A percentile compares a stretch with the other conserved stretches of the same genome.
Conservation (phyloP, 2,329 filamentous ascomycete genomes). For the Phoma sp. region DNA sequence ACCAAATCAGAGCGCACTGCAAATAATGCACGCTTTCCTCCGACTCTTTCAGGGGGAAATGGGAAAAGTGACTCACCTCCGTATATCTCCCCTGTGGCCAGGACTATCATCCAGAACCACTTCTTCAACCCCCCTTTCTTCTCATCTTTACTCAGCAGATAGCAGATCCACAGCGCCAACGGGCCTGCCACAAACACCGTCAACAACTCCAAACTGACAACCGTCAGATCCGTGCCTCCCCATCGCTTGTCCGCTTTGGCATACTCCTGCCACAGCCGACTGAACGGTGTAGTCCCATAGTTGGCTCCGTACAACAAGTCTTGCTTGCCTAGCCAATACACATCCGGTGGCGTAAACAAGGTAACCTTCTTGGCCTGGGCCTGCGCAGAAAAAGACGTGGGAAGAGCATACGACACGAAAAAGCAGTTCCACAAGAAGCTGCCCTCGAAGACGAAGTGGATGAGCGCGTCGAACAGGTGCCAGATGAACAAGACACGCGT, state of each 20-base stretch:
- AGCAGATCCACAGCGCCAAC: constrained; percentile 65
- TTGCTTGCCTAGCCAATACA: constrained; percentile 62
- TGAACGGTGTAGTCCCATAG: constrained; percentile 63
- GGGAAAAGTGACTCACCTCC: constrained; percentile 53
- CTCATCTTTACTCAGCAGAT: constrained; percentile 54
- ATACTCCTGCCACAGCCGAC: constrained; percentile 70
- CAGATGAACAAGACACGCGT: constrained; percentile 86
- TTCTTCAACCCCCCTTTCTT: constrained; percentile 48
- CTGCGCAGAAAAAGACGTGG: constrained; percentile 45
- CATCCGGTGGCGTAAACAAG: constrained; percentile 54
- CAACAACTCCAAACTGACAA: constrained; percentile 67
- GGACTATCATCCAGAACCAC: constrained; percentile 63
- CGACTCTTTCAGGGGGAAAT: constrained; percentile 7
- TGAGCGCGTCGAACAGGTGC: constrained; percentile 92
- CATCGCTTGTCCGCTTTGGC: constrained; percentile 69
- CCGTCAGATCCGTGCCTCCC: constrained; percentile 65
- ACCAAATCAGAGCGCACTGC: constrained; percentile 20
- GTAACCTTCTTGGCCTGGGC: constrained; percentile 41
- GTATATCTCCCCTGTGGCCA: constrained; percentile 71
- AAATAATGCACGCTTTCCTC: constrained; percentile 23
- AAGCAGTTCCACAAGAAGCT: constrained; percentile 95
- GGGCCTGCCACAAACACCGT: constrained; percentile 68
- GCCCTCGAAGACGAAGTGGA: constrained; percentile 90
- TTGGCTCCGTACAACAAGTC: constrained; percentile 66
- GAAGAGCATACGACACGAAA: constrained; percentile 67